These are phyloP conservation scores for Brettanomyces bruxellensis DNA, from an alignment of 805 yeast species.

Conservation along the genomic window DNA sequence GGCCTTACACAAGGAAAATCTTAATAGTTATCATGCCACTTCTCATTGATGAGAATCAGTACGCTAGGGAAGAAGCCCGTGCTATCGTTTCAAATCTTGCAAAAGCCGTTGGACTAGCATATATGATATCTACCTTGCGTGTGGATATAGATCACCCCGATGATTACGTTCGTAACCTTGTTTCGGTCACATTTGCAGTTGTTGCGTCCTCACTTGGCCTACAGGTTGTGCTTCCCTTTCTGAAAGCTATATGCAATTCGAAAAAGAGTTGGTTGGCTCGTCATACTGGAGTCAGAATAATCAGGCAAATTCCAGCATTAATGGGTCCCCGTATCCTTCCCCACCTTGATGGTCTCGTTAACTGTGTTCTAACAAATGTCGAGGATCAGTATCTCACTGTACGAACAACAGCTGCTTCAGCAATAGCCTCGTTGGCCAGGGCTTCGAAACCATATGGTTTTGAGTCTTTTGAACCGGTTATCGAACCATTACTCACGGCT, in stretches of 20 bases:
- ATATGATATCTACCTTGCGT: constrained; percentile 68
- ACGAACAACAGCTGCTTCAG: constrained; percentile 59
- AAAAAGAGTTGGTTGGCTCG: constrained; percentile 75
- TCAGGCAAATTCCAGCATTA: constrained; percentile 66
- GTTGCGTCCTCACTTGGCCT: constrained; percentile 76
- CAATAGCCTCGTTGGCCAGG: constrained; percentile 70
- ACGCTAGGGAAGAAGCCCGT: constrained; percentile 69
- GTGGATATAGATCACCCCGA: constrained; percentile 79
- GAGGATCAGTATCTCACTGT: constrained; percentile 62
- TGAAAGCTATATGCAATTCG: constrained; percentile 70
- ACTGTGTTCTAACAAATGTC: constrained; percentile 48
- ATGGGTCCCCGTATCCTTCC: constrained; percentile 73
- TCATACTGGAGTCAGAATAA: constrained; percentile 69
- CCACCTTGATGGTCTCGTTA: constrained; percentile 54
- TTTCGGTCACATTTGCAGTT: constrained; percentile 76
- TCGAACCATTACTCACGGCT: constrained; percentile 80
- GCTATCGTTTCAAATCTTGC: constrained; percentile 69
- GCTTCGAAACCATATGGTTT: constrained; percentile 83
- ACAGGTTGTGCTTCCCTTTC: constrained; percentile 62
- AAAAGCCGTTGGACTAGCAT: constrained; percentile 74
- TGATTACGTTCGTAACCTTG: constrained; percentile 67
- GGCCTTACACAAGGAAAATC: constrained; percentile 69
- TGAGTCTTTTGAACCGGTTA: constrained; percentile 66
- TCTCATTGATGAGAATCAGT: constrained; percentile 67
- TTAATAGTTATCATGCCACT: constrained; percentile 71